Evolutionary conservation across 306 rosid species (phyloP), one percentile per base, ranked within the genome.

Genomic region (Acacia acuminata): DNA sequence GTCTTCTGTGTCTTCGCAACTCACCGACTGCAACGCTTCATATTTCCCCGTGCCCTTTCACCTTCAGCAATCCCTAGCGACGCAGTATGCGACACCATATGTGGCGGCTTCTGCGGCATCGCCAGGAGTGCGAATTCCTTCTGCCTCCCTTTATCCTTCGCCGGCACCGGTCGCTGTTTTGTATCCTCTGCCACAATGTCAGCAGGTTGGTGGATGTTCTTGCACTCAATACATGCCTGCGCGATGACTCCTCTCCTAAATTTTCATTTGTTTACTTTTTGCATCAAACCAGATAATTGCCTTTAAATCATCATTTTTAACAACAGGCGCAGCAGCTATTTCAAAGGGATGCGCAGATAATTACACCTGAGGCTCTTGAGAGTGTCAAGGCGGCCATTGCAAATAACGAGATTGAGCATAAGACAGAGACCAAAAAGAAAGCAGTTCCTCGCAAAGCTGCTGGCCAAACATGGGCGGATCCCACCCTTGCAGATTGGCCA

Each of bases 391-490:
- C 99, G 24, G 99, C 98, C 8, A 92, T 96, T 77, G 96, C 98
- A 34, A 96, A 84, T 86, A 92, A 98, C 43, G 97, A 96, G 48
- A 89, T 90, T 19, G 99, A 96, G 87, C 92, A 90, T 80, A 96
- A 94, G 71, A 90, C 94, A 4, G 97, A 92, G 42, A 83, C 90
- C 0, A 96, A 94, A 80, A 94, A 87, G 98, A 96, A 92, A 85
- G 97, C 98, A 25, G 71, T 96, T 81, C 99, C 99, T 82, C 94
- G 98, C 16, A 96, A 92, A 87, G 99, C 98, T 79, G 99, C 98
- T 15, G 97, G 99, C 9, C 99, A 86, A 80, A 9, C 92, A 4
- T 96, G 99, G 99, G 98, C 94, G 90, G 99, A 96, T 76, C 98
- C 98, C 10, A 85, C 95, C 8, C 99, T 94, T 58, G 88, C 98